Base-by-base conservation (phyloP, 1,139 yeast species). In the Nakaseomyces glabratus region DNA sequence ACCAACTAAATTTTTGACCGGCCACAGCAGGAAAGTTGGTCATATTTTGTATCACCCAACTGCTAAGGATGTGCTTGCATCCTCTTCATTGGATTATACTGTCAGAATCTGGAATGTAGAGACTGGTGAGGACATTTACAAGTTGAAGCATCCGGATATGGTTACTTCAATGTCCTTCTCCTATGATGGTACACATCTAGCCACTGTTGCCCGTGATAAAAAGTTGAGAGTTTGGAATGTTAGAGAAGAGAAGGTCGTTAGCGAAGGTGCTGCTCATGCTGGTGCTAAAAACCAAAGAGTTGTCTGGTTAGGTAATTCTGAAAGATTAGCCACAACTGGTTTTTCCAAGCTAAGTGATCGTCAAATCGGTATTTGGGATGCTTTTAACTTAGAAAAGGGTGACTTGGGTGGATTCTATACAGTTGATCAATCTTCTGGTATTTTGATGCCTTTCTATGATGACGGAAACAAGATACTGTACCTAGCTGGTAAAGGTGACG, bases 401-500 rank as follows among this genome's bases (percentile, higher is more conserved):
- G 88, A 95, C 34, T 73, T 90, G 47, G 94, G 85, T 38, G 96
- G 94, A 1, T 84, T 86, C 56, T 68, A 78, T 50, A 74, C 78
- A 18, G 71, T 90, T 38, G 98, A 93, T 55, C 74, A 93, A 11
- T 81, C 94, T 5, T 82, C 97, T 1, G 98, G 98, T 47, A 85
- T 90, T 23, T 67, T 86, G 57, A 79, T 93, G 70, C 98, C 98
- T 17, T 72, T 80, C 52, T 93, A 66, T 54, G 99, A 90, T 54
- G 81, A 74, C 26, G 73, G 82, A 28, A 85, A 84, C 36, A 73
- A 78, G 40, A 75, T 88, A 39, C 67, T 93, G 43, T 90, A 81
- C 56, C 66, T 90, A 44, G 97, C 95, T 23, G 98, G 98, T 48
- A 90, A 90, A 60, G 99, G 98, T 57, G 98, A 90, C 58, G 97